phyloP scores from a whole-genome alignment of 73 alveolate genomes.

The Paramecium octaurelia region DNA sequence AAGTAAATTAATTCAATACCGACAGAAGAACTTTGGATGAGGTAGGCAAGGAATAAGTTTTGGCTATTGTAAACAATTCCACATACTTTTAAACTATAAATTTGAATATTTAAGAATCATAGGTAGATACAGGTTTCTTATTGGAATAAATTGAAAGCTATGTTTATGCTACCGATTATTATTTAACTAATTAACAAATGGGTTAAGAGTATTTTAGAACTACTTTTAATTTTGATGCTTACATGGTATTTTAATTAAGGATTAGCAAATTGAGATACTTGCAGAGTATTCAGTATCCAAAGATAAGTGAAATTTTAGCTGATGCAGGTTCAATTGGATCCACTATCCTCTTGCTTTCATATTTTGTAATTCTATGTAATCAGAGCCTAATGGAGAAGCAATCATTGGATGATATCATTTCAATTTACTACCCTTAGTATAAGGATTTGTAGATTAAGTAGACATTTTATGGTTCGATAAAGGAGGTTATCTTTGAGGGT shows the following conservation, averaged over 20 bases:
- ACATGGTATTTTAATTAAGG: background rate
- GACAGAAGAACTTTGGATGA: background rate
- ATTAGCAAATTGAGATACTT: background rate
- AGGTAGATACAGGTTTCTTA: background rate
- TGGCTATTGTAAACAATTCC: background rate
- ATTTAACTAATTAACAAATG: background rate
- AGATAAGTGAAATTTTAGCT: background rate
- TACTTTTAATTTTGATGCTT: background rate
- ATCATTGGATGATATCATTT: background rate
- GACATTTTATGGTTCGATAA: background rate
- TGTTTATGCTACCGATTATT: background rate
- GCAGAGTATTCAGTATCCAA: background rate
- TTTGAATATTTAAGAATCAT: background rate
- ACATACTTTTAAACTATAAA: background rate
- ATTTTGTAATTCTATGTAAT: background rate
- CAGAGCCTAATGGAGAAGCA: background rate
- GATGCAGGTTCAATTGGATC: conserved; percentile 19
- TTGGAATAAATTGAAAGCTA: background rate
- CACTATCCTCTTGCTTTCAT: background rate
- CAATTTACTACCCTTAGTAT: background rate
- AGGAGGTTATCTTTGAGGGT: background rate
- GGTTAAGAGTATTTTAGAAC: background rate
- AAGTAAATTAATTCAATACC: background rate
- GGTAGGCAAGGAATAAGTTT: background rate
- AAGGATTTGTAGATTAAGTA: background rate